Base-by-base conservation (phyloP, 805 yeast genomes). In the Saccharomycopsis fodiens region DNA sequence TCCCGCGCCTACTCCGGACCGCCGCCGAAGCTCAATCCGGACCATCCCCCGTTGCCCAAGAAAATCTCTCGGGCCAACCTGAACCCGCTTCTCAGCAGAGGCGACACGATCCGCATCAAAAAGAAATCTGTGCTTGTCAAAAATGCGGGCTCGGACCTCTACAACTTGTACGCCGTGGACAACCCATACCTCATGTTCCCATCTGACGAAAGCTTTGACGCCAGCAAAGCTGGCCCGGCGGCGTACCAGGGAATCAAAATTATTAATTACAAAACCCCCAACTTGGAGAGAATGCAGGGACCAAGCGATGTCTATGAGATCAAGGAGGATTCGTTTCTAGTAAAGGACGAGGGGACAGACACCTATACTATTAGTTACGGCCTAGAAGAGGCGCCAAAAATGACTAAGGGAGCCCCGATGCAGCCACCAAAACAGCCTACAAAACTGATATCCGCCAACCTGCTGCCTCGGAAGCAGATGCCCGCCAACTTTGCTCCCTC, bases 151-250 rank as follows among this genome's bases (percentile, higher is more conserved):
- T 39, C 41, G 13, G 45, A 45, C 7, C 20, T 37, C 3, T 47
- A 39, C 46, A 46, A 42, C 37, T 32, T 50, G 25, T 50, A 50
- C 21, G 16, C 43, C 15, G 4, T 50, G n/a, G 48, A 46, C 20
- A 44, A 44, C 31, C 50, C 49, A 16, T 46, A 46, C 29, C 22
- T 17, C n/a, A 10, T 25, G 29, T 25, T 25, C 29, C 29, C 6
- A 25, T 7, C 10, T 10, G 42, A 41, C 29, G 32, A n/a, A 5
- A 29, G 31, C 6, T 35, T 12, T 13, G 37, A 20, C 17, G 21
- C 17, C 4, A 5, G 6, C 2, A 21, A 30, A 19, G 7, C 22
- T 13, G 21, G 29, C 31, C 29, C 35, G 4, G 31, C 31, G 17
- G 31, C 35, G 4, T 17, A 8, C 20, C 10, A 35, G 20, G 43